phyloP scores from a whole-genome alignment of 371 early-diverging fungal genomes.

The Smittium culicis region DNA sequence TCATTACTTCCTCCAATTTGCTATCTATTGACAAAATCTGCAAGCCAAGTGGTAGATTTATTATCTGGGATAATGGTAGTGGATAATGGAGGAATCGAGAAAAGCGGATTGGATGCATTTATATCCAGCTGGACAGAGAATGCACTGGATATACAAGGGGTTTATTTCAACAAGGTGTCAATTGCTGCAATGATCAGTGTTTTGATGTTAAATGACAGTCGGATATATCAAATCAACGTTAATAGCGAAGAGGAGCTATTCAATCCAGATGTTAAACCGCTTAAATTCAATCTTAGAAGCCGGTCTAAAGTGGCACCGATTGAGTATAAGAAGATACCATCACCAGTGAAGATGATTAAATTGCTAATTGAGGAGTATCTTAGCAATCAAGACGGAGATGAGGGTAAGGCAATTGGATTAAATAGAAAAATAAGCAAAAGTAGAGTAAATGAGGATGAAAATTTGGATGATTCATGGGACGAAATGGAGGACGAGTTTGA shows the following conservation, averaged over 20 bases:
- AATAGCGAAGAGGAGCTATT: constrained; percentile 64
- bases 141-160: constrained; percentile 26
- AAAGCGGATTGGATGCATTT: constrained; percentile 20
- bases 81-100: constrained; percentile 16
- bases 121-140: constrained; percentile 19
- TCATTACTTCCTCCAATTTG: constrained; percentile 58
- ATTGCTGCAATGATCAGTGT: constrained; percentile 65
- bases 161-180: constrained; percentile 33
- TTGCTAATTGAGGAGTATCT: constrained; percentile 53
- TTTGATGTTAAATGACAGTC: constrained; percentile 46
- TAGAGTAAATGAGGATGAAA: neutral
- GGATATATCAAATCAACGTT: constrained; percentile 49
- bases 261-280: constrained; percentile 47
- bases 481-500: neutral
- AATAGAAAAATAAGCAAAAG: neutral
- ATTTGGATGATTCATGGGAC: neutral
- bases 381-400: neutral
- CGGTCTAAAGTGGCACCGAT: constrained; percentile 33
- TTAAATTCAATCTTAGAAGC: constrained; percentile 24
- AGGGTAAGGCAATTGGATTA: neutral
- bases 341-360: constrained; percentile 66
- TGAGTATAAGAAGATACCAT: constrained; percentile 58
- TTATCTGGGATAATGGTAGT: constrained; percentile 12
- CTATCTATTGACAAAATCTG: constrained; percentile 56
- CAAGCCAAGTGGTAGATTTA: constrained; percentile 48